Base-by-base conservation (phyloP, 768 basidiomycete species). In the Nevesoporus exiguus region DNA sequence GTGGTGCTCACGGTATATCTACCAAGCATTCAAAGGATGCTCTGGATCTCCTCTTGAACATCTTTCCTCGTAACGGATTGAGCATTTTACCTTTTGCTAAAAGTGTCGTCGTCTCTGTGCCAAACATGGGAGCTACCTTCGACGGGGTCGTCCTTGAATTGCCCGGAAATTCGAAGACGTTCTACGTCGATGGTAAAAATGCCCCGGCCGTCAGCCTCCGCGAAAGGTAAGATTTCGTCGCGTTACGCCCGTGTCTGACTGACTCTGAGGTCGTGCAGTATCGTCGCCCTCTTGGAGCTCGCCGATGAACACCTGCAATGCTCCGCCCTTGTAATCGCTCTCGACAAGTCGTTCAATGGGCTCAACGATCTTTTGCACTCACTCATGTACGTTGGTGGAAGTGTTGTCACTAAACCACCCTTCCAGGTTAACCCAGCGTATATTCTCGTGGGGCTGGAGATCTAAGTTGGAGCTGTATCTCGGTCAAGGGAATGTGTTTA, bases 331-430 rank as follows among this genome's bases (percentile, higher is more conserved):
- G 80, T 93, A 56, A 91, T 95, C 59, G 86, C 80, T 34, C 75
- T 95, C 51, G 88, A 91, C 69, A 82, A 86, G 61, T 77, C 84
- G 0, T 87, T 84, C 39, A 80, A 83, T 17, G 80, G 79, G 51
- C 77, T 94, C 51, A 81, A 86, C 61, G 82, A 84, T 63, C 75
- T 93, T 52, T 76, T 95, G 34, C 93, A 95, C 66, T 88, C 93
- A 47, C 78, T 95, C 58, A 90, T 95, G 89, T 95, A 95, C 71
- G 89, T 94, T 49, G 92, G 92, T 58, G 93, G 90, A 51, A 82
- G 80, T 47, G 86, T 95, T 49, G 85, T 95, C 48, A 89, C 90
- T 50, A 86, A 83, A 66, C 88, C 89, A 51, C 83, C 82, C 24
- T 90, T 88, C 77, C 76, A 83, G 63, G 82, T 86, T 53, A 82